Evolutionary conservation across 2,329 filamentous ascomycete genomes (phyloP), one percentile per base, ranked within the genome.

Genomic region (Colletotrichum sp.): DNA sequence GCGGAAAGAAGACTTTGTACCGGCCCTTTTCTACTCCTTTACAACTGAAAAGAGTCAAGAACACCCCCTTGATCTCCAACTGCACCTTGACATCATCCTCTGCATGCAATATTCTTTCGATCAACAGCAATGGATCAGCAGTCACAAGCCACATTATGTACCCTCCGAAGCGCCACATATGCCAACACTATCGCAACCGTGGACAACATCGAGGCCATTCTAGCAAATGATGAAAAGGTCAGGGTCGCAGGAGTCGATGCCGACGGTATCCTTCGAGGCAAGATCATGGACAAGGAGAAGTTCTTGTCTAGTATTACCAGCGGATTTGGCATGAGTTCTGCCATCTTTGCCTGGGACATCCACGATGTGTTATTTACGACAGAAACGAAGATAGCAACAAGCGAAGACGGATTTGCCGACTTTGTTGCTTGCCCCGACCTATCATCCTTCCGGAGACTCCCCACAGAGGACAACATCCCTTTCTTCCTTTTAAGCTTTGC

Each of bases 271-370:
- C 86, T 96, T 66, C 93, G 94, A 43, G 94, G 94, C 66, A 96
- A 96, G 85, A 88, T 96, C 72, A 92, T 96, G 84, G 93, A 93
- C 78, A 96, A 96, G 88, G 93, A 93, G 83, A 96, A 97, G 86
- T 96, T 96, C 83, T 86, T 96, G 32, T 93, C 93, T 7, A 91
- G 96, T 68, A 92, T 92, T 8, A 86, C 91, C 75, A 91, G 93
- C 71, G 95, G 94, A 27, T 96, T 96, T 79, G 94, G 94, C 22
- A 96, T 96, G 87, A 56, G 52, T 18, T 56, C 52, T 16, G 52
- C 52, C 4, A 56, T 56, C 12, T 56, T 56, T 4, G 94, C 94
- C 80, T 96, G 94, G 94, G 95, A 96, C 81, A 96, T 96, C 94
- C 94, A 96, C 81, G 94, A 97, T 80, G 88, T 91, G 84, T 94